Conservation (phyloP, 1,284 basidiomycete genomes). For the Blastosporella zonata region DNA sequence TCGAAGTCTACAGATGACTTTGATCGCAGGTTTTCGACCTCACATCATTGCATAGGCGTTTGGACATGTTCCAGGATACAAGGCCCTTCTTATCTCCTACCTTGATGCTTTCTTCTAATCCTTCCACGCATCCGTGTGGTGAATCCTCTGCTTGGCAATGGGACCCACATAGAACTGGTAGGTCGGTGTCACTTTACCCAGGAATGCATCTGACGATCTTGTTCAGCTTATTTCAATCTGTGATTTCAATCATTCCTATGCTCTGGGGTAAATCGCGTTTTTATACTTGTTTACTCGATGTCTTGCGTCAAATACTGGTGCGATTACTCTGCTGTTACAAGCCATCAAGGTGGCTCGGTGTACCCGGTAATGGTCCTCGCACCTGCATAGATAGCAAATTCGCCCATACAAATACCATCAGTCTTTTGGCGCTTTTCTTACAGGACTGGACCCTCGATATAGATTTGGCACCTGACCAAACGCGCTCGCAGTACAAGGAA, state of each 20-base stretch:
- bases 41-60: constrained; percentile 7
- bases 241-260: constrained; percentile 24
- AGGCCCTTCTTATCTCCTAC: constrained; percentile 26
- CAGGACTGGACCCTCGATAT: constrained; percentile 27
- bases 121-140: constrained; percentile 22
- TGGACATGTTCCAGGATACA: constrained; percentile 23
- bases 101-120: constrained; percentile 22
- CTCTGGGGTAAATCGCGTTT: constrained; percentile 18
- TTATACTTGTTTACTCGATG: constrained; percentile 21
- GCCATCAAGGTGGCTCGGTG: constrained; percentile 27
- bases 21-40: too few relatives aligned
- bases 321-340: too few relatives aligned
- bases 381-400: constrained; percentile 30
- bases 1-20: constrained; percentile 1
- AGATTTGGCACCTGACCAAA: constrained; percentile 4
- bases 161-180: constrained; percentile 19
- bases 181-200: background rate
- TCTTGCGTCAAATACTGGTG: constrained; percentile 23
- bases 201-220: background rate
- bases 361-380: constrained; percentile 26
- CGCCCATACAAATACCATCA: constrained; percentile 24
- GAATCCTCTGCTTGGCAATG: constrained; percentile 23
- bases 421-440: constrained; percentile 25
- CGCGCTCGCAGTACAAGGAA: constrained; percentile 2
- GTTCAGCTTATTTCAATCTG: constrained; percentile 21